Conservation (phyloP, 2,329 filamentous ascomycete species). For the Trichoderma pleuroti region DNA sequence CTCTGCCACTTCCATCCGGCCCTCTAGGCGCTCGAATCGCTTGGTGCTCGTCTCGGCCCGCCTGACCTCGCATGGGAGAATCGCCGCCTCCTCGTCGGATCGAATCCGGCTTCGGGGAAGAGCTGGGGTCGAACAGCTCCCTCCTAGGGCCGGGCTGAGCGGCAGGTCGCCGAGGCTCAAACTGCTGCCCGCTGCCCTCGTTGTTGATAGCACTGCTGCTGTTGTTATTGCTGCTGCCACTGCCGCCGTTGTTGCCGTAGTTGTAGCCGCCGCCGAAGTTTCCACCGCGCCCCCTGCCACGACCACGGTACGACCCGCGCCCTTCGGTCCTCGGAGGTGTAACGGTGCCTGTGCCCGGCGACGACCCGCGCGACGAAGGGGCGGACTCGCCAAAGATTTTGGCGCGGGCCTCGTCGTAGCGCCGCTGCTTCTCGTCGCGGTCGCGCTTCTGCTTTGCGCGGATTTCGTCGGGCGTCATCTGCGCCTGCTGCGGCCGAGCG, state of each 20-base stretch:
- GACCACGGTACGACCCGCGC: conserved; percentile 39
- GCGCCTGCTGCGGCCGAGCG: conserved; percentile 59
- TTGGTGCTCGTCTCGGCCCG: conserved; percentile 61
- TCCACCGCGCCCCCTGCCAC: conserved; percentile 45
- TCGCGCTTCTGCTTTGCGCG: conserved; percentile 74
- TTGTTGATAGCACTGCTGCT: conserved; percentile 23
- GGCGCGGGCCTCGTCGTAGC: conserved; percentile 84
- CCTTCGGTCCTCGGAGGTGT: conserved; percentile 51
- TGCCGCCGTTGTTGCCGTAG: conserved; percentile 22
- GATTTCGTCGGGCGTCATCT: conserved; percentile 71
- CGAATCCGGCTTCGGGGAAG: conserved; percentile 60
- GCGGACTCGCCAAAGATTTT: conserved; percentile 73
- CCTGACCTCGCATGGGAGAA: conserved; percentile 34
- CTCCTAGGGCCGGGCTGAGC: conserved; percentile 36
- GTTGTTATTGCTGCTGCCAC: conserved; percentile 26
- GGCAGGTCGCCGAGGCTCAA: conserved; percentile 27
- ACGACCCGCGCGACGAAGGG: conserved; percentile 55
- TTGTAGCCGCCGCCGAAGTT: conserved; percentile 25
- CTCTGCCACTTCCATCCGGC: conserved; percentile 71
- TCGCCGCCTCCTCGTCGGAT: conserved; percentile 23
- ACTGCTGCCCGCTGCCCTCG: conserved; percentile 30
- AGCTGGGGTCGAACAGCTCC: conserved; percentile 77
- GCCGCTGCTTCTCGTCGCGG: conserved; percentile 82
- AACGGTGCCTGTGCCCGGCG: conserved; percentile 50
- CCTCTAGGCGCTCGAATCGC: conserved; percentile 72